Base-by-base conservation (phyloP, 2,329 filamentous ascomycete species). In the Stagonosporopsis vannaccii region DNA sequence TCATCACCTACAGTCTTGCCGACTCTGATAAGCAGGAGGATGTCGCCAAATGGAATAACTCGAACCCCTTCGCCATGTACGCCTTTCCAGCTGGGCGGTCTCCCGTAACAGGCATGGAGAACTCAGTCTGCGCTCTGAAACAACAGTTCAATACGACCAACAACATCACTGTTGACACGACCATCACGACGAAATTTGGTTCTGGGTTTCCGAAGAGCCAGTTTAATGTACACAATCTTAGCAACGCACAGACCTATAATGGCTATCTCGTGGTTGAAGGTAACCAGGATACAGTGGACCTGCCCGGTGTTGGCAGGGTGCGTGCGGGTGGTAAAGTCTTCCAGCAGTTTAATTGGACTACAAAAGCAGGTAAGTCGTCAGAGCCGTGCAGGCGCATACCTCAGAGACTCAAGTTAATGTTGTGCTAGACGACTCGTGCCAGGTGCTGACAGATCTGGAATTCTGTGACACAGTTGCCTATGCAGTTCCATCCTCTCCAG, bases 401-500 rank as follows among this genome's bases (percentile, higher is more conserved):
- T 30, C 8, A n/a, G 17, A n/a, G 17, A 3, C 4, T 26, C 9
- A 58, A 63, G 57, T 61, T 69, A 49, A 69, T 40, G 7, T 0
- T 2, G 17, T 8, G 7, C 12, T 66, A 86, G 91, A 90, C 56
- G 85, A 87, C 57, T 96, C 93, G 69, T 99, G 95, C 75, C 89
- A 89, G 57, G 83, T 99, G 36, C 83, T 98, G 41, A 93, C 88
- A 74, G 88, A 96, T 70, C 85, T 99, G n/a, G 81, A 87, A 0
- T 96, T 98, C 75, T 99, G 95, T 78, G 85, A 89, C 64, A 87
- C 94, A 66, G 90, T 94, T 43, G 91, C 94, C 46, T 97, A 97
- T 72, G 90, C 94, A 6, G 95, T 97, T 0, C 95, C 95, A 0
- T 88, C 90, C 36, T 96, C 96, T 68, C 82, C 86, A 2, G 77